phyloP scores from a whole-genome alignment of 805 yeast genomes.

The Candida morakotiae region DNA sequence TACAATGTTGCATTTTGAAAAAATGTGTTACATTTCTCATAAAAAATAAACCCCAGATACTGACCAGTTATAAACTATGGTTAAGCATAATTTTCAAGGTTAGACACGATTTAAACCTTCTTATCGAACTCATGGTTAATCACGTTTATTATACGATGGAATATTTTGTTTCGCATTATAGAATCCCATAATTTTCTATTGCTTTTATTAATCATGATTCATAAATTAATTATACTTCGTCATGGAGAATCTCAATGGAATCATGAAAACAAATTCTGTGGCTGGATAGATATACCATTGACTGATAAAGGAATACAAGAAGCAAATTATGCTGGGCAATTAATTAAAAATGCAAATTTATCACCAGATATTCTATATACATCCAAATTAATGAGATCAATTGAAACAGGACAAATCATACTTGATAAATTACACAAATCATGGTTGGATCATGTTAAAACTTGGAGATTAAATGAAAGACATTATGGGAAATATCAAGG shows the following conservation, averaged over 20 bases:
- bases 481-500: slow-evolving; percentile 44
- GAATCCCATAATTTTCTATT: background rate
- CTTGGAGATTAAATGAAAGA: slow-evolving; percentile 42
- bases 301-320: slow-evolving; percentile 34
- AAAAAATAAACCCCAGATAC: too few relatives aligned
- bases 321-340: slow-evolving; percentile 35
- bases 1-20: background rate
- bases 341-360: slow-evolving; percentile 23
- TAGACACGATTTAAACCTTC: too few relatives aligned
- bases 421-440: slow-evolving; percentile 25
- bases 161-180: background rate
- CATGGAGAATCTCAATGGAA: slow-evolving; percentile 45
- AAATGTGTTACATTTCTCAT: background rate
- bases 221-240: slow-evolving; percentile 38
- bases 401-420: slow-evolving; percentile 38
- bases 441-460: slow-evolving; percentile 35
- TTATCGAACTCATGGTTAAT: too few relatives aligned
- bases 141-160: too few relatives aligned
- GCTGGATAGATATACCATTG: slow-evolving; percentile 43
- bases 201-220: slow-evolving; percentile 12
- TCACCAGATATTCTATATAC: slow-evolving; percentile 34
- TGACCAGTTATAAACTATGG: too few relatives aligned
- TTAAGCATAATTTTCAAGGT: too few relatives aligned
- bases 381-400: slow-evolving; percentile 35
- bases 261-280: slow-evolving; percentile 40